Percentiles rank a stretch among this genome's conserved stretches.
These are phyloP conservation scores for Solidago caesia DNA, from an alignment of 129 eudicot genomes.

Conservation along the genomic window DNA sequence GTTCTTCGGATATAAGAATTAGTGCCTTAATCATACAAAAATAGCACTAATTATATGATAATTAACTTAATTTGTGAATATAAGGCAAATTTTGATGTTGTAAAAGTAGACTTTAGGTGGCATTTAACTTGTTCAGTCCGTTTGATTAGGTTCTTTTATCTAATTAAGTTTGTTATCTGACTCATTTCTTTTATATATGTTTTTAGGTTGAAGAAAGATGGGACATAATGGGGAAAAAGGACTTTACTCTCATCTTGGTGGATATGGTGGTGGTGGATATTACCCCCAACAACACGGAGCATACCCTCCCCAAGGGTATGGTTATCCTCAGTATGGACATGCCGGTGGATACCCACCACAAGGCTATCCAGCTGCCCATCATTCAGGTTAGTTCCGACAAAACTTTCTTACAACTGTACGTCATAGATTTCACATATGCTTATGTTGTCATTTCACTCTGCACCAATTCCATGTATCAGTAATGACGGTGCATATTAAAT, in stretches of 20 bases:
- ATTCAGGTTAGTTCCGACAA: background rate
- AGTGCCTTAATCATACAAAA: background rate
- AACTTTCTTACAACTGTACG: background rate
- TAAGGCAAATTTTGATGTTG: too few species aligned
- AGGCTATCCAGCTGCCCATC: conserved; percentile 24
- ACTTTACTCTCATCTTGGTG: conserved; percentile 48
- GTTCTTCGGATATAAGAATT: background rate
- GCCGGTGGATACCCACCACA: conserved; percentile 25
- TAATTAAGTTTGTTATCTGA: too few species aligned
- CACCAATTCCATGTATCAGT: too few species aligned
- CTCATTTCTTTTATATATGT: background rate
- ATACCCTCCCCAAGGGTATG: conserved; percentile 36
- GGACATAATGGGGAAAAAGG: conserved; percentile 51
- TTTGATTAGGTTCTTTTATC: too few species aligned
- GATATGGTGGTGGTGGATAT: conserved; percentile 33
- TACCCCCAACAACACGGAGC: conserved; percentile 44
- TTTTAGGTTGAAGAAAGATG: conserved; percentile 24
- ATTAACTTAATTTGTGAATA: too few species aligned
- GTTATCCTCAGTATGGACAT: conserved; percentile 31
- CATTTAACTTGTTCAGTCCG: too few species aligned
- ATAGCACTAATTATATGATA: background rate
- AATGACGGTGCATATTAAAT: too few species aligned
- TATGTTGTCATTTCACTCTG: too few species aligned
- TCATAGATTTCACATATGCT: background rate
- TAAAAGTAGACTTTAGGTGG: too few species aligned